Conservation (phyloP, 805 yeast species). For the Wickerhamiella siamensis region DNA sequence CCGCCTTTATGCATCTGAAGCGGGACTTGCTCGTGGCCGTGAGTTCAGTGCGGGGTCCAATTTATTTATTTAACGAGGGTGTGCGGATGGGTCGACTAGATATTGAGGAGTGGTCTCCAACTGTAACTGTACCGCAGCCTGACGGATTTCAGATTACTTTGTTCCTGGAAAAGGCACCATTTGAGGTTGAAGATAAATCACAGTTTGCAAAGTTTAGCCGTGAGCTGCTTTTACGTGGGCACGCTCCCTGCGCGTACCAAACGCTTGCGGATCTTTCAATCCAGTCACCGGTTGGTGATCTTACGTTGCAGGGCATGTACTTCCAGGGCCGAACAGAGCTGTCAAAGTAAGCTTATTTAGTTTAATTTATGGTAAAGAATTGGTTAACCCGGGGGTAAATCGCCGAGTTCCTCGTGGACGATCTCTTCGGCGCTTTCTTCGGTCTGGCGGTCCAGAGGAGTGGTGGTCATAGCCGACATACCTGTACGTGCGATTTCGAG, state of each 20-base stretch:
- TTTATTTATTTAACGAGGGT: constrained; percentile 29
- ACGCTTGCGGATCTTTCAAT: constrained; percentile 28
- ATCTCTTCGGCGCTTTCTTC: constrained; percentile 33
- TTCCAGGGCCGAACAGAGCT: constrained; percentile 16
- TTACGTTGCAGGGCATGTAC: constrained; percentile 16
- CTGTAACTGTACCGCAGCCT: constrained; percentile 20
- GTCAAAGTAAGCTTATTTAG: background rate
- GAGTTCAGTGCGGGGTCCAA: constrained; percentile 29
- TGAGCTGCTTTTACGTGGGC: constrained; percentile 30
- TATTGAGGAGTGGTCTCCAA: constrained; percentile 33
- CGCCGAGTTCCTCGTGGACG: constrained; percentile 46
- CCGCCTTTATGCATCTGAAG: constrained; percentile 16
- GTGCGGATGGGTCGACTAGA: constrained; percentile 32
- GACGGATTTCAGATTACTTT: constrained; percentile 27
- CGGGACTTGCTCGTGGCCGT: constrained; percentile 22
- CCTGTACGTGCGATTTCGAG: constrained; percentile 95
- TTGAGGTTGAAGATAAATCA: constrained; percentile 29
- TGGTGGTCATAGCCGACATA: constrained; percentile 96
- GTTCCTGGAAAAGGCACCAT: constrained; percentile 30
- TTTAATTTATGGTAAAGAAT: background rate
- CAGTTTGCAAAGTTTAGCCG: constrained; percentile 32
- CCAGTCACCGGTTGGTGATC: constrained; percentile 23
- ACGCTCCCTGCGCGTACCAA: constrained; percentile 26
- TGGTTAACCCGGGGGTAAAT: constrained; percentile 84
- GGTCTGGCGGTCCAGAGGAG: constrained; percentile 54